Evolutionary conservation across 108 stramenopile species (phyloP).

Genomic region (Nannochloropsis gaditana): DNA sequence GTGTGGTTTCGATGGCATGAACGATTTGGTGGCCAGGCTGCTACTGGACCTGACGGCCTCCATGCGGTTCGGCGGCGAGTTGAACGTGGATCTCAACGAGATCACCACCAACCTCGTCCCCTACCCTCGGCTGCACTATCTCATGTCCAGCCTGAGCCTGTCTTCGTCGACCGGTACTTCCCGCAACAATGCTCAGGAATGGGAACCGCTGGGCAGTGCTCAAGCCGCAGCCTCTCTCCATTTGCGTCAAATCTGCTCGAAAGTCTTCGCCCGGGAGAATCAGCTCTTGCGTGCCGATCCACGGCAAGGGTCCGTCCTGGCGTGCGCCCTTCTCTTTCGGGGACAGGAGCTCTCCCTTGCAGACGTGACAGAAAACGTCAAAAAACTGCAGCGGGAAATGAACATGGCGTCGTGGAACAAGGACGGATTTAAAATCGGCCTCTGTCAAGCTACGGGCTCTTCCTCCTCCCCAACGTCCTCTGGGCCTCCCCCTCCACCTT

Average conservation of each 20-base stretch:
- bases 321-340: slow-evolving; percentile 55
- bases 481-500: not conserved
- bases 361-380: slow-evolving; percentile 52
- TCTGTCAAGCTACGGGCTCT: slow-evolving; percentile 46
- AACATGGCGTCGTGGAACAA: slow-evolving; percentile 57
- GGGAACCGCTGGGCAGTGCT: slow-evolving; percentile 1
- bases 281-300: slow-evolving; percentile 44
- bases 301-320: slow-evolving; percentile 40
- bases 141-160: slow-evolving; percentile 47
- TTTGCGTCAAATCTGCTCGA: slow-evolving; percentile 40
- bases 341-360: slow-evolving; percentile 51
- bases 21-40: slow-evolving; percentile 56
- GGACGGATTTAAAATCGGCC: slow-evolving; percentile 62
- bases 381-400: slow-evolving; percentile 37
- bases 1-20: slow-evolving; percentile 60
- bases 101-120: slow-evolving; percentile 64
- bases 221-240: not conserved
- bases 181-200: not conserved
- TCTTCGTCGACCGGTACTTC: not conserved
- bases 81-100: slow-evolving; percentile 66
- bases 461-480: not conserved
- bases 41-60: slow-evolving; percentile 58
- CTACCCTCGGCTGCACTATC: slow-evolving; percentile 59
- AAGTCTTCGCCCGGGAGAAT: slow-evolving; percentile 33
- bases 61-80: slow-evolving; percentile 56